A percentile compares a stretch with the other conserved stretches of the same genome.
phyloP scores from a whole-genome alignment of 2,329 filamentous ascomycete genomes.

The Thyridium curvatum region DNA sequence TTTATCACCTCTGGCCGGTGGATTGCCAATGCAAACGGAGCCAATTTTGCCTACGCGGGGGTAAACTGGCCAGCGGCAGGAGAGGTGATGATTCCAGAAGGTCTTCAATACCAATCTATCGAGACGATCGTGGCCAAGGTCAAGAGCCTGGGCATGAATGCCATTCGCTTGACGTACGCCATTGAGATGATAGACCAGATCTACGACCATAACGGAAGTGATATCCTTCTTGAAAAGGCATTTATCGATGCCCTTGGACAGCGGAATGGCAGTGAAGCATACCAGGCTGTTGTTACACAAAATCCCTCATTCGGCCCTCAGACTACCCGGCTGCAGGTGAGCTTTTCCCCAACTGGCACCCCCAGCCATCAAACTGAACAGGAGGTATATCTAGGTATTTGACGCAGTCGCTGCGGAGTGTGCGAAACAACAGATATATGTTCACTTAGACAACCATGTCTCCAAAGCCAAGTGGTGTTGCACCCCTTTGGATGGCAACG shows the following conservation, averaged over 20 bases:
- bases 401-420: constrained; percentile 48
- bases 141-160: constrained; percentile 46
- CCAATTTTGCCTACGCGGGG: constrained; percentile 34
- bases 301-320: constrained; percentile 41
- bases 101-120: constrained; percentile 46
- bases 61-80: constrained; percentile 48
- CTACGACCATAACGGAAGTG: constrained; percentile 26
- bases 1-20: constrained; percentile 10
- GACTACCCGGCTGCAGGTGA: constrained; percentile 38
- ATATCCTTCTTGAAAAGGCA: constrained; percentile 27
- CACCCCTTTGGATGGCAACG: constrained; percentile 36
- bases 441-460: constrained; percentile 45
- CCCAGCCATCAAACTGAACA: too few species aligned
- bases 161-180: constrained; percentile 47
- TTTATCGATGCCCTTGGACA: constrained; percentile 32
- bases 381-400: too few species aligned
- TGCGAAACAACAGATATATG: constrained; percentile 37
- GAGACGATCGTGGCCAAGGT: constrained; percentile 39
- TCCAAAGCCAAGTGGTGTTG: constrained; percentile 44
- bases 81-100: constrained; percentile 51
- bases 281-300: constrained; percentile 37
- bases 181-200: constrained; percentile 50
- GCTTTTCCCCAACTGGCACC: too few species aligned
- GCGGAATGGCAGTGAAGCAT: constrained; percentile 38
- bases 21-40: constrained; percentile 22